Evolutionary conservation across 306 rosid species (phyloP), one percentile per base, ranked within the genome.

Genomic region (Prunus padus): DNA sequence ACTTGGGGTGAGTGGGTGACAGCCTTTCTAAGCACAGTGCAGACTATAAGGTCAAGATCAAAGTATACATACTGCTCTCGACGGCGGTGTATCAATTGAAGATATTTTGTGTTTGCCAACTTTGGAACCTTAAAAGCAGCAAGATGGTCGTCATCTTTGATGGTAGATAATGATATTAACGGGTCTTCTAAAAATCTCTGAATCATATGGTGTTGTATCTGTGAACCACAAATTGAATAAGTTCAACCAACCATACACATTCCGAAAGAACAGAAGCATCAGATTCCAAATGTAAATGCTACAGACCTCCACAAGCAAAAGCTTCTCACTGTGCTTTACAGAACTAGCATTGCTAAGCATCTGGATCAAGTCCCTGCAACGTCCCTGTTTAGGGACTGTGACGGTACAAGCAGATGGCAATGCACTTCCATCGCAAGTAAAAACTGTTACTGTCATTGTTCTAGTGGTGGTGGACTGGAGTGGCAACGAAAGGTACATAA

Each of bases 401-500:
- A 90, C 97, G 64, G 89, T 95, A 70, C 77, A 90, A 46, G 91
- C 62, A 71, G 88, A 87, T 70, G 98, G 97, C 75, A 80, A 77
- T 67, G 88, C 72, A 83, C 91, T 82, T 71, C 98, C 97, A 75
- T 95, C 95, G 18, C 87, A 85, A 67, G 89, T 77, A 83, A 90
- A 92, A 80, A 95, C 90, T 23, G 92, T 95, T 75, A 86, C 93
- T 14, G 93, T 89, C 92, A 95, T 83, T 69, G 88, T 67, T 76
- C 98, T 87, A 37, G 77, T 92, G 60, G 84, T 81, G 82, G 97
- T 83, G 69, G 89, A 83, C 84, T 92, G 98, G 82, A 95, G 93
- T 19, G 98, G 98, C 82, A 95, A 83, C 45, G 98, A 95, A 64
- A 95, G 97, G 87, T 95, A 95, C 97, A 95, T 95, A 81, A 95